Evolutionary conservation across 2,329 filamentous ascomycete genomes (phyloP), one percentile per base, ranked within the genome.

Genomic region (Colletotrichum filicis): DNA sequence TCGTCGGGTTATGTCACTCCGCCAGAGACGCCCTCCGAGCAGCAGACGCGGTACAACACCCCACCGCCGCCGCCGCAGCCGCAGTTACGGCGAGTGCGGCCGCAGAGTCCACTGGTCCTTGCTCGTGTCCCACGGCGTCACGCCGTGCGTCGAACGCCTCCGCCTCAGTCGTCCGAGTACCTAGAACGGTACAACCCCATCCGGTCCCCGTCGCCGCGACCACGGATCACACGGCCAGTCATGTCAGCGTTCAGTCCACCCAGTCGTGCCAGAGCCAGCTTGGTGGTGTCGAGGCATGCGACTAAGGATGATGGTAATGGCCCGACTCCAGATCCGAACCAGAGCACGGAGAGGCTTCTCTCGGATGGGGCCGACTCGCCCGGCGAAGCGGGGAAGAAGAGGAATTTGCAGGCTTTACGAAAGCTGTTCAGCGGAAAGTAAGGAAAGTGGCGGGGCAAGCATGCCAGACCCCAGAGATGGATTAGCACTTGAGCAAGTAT

Each of bases 121-220:
- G n/a, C 19, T 49, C 24, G 57, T 9, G 5, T 46, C n/a, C 19
- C 58, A 55, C 37, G 19, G 19, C 71, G 46, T 22, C 53, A 61
- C 7, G 55, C 60, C 12, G 26, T 69, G 35, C 53, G 55, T 12
- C 24, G 61, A 14, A 70, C 74, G 16, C 67, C 74, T 1, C 72
- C 75, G 8, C 74, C 74, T 5, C 78, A 78, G 22, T 81, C 81
- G 9, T 81, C 80, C 6, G 82, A 83, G 71, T 83, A 80, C 58
- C 69, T 83, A 24, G 81, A 83, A 3, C 76, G 77, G 12, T 83
- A 81, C 69, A 76, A 75, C 11, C 79, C 80, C 16, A 75, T 75
- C 12, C 60, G 73, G 12, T 75, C 73, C 6, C 74, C 74, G 4
- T 74, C 74, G 2, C 74, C 74, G 1, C 58, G 42, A 6, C 55